These are phyloP conservation scores for Lyophyllum semitale DNA, from an alignment of 768 basidiomycete species.

Conservation along the genomic window DNA sequence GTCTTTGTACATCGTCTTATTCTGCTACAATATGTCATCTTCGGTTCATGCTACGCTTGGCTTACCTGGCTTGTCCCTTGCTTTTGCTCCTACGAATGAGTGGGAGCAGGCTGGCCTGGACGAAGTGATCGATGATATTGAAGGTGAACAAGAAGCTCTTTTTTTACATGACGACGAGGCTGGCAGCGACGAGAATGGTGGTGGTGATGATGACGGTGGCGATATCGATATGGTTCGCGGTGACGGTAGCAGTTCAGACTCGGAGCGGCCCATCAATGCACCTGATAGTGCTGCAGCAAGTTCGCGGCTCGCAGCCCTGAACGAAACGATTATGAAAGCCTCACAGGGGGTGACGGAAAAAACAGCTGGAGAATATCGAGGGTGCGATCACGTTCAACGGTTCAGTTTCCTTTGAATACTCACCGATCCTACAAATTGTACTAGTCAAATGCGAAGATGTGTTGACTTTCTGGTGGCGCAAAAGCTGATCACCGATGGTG, in stretches of 20 bases:
- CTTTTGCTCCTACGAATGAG: neutral
- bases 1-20: neutral
- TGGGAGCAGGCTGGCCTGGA: slow-evolving; percentile 1
- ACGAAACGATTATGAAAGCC: slow-evolving; percentile 7
- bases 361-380: slow-evolving; percentile 28
- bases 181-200: no score
- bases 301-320: neutral
- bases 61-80: neutral
- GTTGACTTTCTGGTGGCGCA: slow-evolving; percentile 16
- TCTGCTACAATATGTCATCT: neutral
- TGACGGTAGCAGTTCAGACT: no score
- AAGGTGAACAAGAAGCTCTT: slow-evolving; percentile 22
- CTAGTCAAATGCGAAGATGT: slow-evolving; percentile 19
- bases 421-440: neutral
- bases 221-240: no score
- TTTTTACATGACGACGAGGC: no score
- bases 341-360: slow-evolving; percentile 33
- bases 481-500: slow-evolving; percentile 15
- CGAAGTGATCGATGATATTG: slow-evolving; percentile 23
- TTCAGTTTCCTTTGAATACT: neutral
- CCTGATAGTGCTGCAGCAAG: neutral
- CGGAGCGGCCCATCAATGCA: no score
- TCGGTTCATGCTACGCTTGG: neutral
- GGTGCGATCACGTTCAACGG: slow-evolving; percentile 19
- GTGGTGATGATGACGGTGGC: no score